A percentile compares a stretch with the other conserved stretches of the same genome.
phyloP scores from a whole-genome alignment of 2,329 filamentous ascomycete species.

The Venturia oleaginea region DNA sequence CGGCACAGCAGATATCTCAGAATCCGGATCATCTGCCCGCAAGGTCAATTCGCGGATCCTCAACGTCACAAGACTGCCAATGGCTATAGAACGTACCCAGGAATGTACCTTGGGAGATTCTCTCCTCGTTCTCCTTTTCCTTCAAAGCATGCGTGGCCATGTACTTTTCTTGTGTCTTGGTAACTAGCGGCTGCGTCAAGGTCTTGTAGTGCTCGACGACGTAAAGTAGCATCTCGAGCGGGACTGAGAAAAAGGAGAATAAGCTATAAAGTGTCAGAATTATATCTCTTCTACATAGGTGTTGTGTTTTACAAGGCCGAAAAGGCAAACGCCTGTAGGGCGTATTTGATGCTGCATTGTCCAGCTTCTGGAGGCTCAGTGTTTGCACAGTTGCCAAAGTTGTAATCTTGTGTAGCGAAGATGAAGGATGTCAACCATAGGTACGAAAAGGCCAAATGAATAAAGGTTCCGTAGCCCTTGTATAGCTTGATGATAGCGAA shows the following conservation, averaged over 20 bases:
- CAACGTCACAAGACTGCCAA: not conserved
- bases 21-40: not conserved
- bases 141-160: not conserved
- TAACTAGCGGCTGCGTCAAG: not conserved
- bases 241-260: conserved; percentile 31
- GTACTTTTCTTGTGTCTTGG: not conserved
- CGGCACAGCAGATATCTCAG: not conserved
- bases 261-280: conserved; percentile 23
- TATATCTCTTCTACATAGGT: not conserved
- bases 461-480: conserved; percentile 29
- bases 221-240: conserved; percentile 23
- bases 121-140: not conserved
- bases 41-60: not conserved
- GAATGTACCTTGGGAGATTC: not conserved
- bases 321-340: conserved; percentile 37
- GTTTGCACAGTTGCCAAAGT: conserved; percentile 22
- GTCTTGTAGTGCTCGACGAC: not conserved
- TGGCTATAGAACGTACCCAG: not conserved
- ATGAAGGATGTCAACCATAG: conserved; percentile 42
- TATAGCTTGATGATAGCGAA: conserved; percentile 31
- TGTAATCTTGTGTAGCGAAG: conserved; percentile 39
- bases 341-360: conserved; percentile 30
- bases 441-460: conserved; percentile 39
- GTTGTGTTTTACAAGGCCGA: conserved; percentile 31
- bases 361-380: conserved; percentile 25